Evolutionary conservation across 805 yeast genomes (phyloP).

Genomic region (Kuraishia floccosa): DNA sequence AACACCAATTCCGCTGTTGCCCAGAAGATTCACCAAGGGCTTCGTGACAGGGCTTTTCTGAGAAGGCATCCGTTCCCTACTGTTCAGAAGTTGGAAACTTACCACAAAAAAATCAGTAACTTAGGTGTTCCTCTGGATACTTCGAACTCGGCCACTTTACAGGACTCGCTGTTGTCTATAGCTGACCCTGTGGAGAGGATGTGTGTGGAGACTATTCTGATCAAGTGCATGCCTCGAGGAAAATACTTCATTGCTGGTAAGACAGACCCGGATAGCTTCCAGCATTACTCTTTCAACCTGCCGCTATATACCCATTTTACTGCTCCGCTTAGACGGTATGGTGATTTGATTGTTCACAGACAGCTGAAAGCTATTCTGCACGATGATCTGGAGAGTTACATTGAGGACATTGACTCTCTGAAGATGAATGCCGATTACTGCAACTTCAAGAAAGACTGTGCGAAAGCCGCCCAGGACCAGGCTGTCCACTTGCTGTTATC

Average conservation of each 20-base stretch:
- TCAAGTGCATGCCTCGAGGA: constrained; percentile 76
- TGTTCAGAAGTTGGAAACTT: constrained; percentile 65
- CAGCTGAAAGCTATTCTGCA: constrained; percentile 65
- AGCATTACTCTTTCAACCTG: constrained; percentile 71
- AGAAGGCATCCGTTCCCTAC: constrained; percentile 86
- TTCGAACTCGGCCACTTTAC: constrained; percentile 57
- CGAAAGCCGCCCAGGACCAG: constrained; percentile 88
- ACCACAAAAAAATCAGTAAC: constrained; percentile 57
- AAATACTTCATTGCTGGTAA: constrained; percentile 85
- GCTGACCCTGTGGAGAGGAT: constrained; percentile 51
- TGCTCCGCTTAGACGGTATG: constrained; percentile 86
- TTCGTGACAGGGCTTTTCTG: constrained; percentile 75
- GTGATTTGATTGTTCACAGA: constrained; percentile 87
- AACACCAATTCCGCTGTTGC: constrained; percentile 84
- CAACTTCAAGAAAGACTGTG: constrained; percentile 91
- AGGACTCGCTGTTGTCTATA: constrained; percentile 56
- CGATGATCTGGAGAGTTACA: constrained; percentile 23
- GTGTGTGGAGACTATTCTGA: constrained; percentile 69
- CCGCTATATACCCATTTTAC: constrained; percentile 90
- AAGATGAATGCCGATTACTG: constrained; percentile 86
- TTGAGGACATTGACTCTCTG: constrained; percentile 54
- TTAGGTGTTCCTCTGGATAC: constrained; percentile 67
- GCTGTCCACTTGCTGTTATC: constrained; percentile 79
- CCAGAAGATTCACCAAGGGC: constrained; percentile 55
- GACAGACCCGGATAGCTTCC: constrained; percentile 65